phyloP scores from a whole-genome alignment of 2,329 filamentous ascomycete genomes.

The Fusarium sp. region DNA sequence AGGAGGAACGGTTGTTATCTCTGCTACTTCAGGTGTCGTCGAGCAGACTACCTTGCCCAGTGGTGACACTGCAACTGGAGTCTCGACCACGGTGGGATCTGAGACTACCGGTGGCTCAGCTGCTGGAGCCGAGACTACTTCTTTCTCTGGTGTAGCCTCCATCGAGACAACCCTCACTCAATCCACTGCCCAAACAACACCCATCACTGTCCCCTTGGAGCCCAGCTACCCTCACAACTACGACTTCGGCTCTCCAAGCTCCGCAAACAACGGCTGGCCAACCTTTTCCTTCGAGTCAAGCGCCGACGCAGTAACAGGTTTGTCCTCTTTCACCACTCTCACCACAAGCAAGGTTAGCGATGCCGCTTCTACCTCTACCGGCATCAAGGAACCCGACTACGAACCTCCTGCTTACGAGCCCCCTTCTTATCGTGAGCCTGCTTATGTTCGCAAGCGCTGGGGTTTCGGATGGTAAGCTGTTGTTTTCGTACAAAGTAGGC shows the following conservation, averaged over 20 bases:
- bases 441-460: constrained; percentile 41
- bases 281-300: constrained; percentile 16
- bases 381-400: constrained; percentile 28
- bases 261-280: constrained; percentile 21
- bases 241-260: constrained; percentile 24
- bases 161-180: not conserved
- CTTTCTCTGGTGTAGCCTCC: not conserved
- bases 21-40: not conserved
- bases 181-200: not conserved
- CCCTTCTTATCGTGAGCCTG: constrained; percentile 37
- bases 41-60: not conserved
- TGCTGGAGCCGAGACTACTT: not conserved
- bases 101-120: not conserved
- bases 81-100: not conserved
- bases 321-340: constrained; percentile 40
- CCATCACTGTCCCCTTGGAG: not conserved
- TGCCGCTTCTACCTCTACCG: not conserved
- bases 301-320: constrained; percentile 20
- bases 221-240: constrained; percentile 26
- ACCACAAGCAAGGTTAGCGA: constrained; percentile 39
- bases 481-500: not conserved
- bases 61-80: not conserved
- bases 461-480: constrained; percentile 15
- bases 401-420: constrained; percentile 44
- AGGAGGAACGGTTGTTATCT: not conserved